phyloP scores from a whole-genome alignment of 2,329 filamentous ascomycete species.

The Scedosporium apiospermum region DNA sequence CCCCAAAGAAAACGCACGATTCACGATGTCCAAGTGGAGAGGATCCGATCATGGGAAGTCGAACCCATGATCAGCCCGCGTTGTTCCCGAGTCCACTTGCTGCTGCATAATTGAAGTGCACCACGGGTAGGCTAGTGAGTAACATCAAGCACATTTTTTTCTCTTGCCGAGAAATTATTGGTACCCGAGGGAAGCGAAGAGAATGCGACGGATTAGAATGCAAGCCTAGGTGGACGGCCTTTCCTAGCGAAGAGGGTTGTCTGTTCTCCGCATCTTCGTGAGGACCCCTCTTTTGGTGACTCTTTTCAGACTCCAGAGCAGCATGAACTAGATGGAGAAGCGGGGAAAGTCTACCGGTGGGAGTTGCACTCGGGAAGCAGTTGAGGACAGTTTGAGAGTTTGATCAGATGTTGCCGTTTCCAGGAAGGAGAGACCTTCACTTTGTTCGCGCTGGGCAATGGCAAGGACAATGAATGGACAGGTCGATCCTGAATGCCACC shows the following conservation, averaged over 20 bases:
- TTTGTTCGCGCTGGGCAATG: background rate
- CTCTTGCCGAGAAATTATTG: background rate
- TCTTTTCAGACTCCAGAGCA: background rate
- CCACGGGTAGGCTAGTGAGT: background rate
- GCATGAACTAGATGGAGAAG: background rate
- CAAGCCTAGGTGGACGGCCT: background rate
- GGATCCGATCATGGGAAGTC: background rate
- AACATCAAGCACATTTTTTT: background rate
- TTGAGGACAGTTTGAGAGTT: background rate
- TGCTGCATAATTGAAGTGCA: background rate
- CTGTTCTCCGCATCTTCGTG: background rate
- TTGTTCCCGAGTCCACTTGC: background rate
- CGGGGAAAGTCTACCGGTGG: background rate
- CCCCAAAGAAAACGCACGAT: constrained; percentile 1
- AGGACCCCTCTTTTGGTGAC: background rate
- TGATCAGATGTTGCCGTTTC: background rate
- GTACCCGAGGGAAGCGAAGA: constrained; percentile 6
- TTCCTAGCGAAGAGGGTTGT: background rate
- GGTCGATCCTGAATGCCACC: too few species aligned
- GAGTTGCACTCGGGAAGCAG: background rate
- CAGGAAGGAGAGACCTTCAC: background rate
- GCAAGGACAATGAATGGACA: too few species aligned
- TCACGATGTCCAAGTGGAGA: background rate
- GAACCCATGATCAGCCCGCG: background rate
- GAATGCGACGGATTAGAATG: background rate